Conservation (phyloP, 108 stramenopile species). For the Skeletonema menzelii region DNA sequence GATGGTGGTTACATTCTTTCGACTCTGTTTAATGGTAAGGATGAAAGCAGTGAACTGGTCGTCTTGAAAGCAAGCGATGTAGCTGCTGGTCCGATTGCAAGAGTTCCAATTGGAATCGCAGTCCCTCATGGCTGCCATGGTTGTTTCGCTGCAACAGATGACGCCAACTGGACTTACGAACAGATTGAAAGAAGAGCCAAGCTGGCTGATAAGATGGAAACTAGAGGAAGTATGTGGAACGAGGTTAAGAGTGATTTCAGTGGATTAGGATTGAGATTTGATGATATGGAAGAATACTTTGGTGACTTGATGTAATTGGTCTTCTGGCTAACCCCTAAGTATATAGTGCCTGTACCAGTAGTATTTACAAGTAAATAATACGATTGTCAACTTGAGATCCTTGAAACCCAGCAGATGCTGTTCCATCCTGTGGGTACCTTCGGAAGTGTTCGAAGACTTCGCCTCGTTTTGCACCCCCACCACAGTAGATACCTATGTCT, state of each 20-base stretch:
- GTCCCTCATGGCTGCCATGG: slow-evolving; percentile 85
- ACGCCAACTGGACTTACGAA: slow-evolving; percentile 72
- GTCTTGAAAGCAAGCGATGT: slow-evolving; percentile 64
- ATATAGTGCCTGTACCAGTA: not conserved
- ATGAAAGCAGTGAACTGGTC: slow-evolving; percentile 63
- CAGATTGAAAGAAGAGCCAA: slow-evolving; percentile 82
- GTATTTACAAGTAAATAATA: not conserved
- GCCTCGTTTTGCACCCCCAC: too few species aligned
- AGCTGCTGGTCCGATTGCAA: slow-evolving; percentile 59
- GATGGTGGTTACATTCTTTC: slow-evolving; percentile 79
- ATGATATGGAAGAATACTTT: slow-evolving; percentile 86
- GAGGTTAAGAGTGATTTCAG: slow-evolving; percentile 91
- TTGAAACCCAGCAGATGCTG: not conserved
- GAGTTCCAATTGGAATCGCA: slow-evolving; percentile 71
- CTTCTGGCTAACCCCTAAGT: not conserved
- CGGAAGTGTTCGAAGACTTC: too few species aligned
- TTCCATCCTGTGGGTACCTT: too few species aligned
- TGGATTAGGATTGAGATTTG: slow-evolving; percentile 83
- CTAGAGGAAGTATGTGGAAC: slow-evolving; percentile 82
- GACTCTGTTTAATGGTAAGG: slow-evolving; percentile 63
- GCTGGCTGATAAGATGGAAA: slow-evolving; percentile 84
- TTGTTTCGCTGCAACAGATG: slow-evolving; percentile 67
- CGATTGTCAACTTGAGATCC: not conserved
- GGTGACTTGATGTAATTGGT: slow-evolving; percentile 57
- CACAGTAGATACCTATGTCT: too few species aligned